Evolutionary conservation across 1,284 basidiomycete species (phyloP).

Genomic region (Marasmius tenuissimus): DNA sequence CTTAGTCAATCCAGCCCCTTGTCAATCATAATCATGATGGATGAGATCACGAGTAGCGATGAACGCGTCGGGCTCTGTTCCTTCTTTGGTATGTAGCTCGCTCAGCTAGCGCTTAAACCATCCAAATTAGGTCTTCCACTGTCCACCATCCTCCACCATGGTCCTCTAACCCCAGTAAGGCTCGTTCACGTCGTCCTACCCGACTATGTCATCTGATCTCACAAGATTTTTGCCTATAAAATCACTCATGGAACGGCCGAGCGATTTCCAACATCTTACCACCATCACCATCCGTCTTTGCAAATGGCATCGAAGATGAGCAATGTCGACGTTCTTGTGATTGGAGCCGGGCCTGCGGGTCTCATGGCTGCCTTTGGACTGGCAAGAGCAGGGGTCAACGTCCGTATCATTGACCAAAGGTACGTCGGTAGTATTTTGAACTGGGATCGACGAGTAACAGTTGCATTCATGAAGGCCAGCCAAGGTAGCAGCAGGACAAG

Average conservation of each 20-base stretch:
- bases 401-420: slow-evolving; percentile 70
- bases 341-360: slow-evolving; percentile 60
- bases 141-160: not conserved
- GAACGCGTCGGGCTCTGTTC: not conserved
- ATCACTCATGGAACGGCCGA: not conserved
- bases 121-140: not conserved
- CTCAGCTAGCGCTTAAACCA: not conserved
- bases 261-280: not conserved
- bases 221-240: not conserved
- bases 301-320: slow-evolving; percentile 25
- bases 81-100: not conserved
- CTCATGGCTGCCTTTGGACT: slow-evolving; percentile 67
- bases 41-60: not conserved
- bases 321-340: slow-evolving; percentile 54
- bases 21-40: not conserved
- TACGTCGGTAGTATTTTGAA: slow-evolving; percentile 23
- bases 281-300: not conserved
- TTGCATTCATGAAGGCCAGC: slow-evolving; percentile 38
- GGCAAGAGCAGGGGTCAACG: slow-evolving; percentile 55
- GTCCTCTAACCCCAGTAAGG: not conserved
- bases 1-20: no score
- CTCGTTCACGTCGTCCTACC: no score
- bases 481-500: slow-evolving; percentile 68
- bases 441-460: not conserved
- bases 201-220: no score